A percentile compares a stretch with the other conserved stretches of the same genome.
These are phyloP conservation scores for Phlebiopsis flavidoalba DNA, from an alignment of 768 basidiomycete species.

Conservation along the genomic window DNA sequence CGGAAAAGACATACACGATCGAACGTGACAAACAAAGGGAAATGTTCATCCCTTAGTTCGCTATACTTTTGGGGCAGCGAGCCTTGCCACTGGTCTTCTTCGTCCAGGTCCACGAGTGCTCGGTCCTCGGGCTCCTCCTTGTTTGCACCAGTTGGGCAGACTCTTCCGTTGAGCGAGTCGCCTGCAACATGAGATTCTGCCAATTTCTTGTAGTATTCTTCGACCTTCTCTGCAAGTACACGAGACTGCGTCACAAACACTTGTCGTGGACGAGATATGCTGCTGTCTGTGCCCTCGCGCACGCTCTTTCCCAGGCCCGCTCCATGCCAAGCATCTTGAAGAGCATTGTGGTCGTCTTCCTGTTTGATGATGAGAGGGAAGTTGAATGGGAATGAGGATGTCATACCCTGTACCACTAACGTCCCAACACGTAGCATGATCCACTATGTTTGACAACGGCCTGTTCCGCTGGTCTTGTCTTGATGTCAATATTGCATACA, in stretches of 20 bases:
- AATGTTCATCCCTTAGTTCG: slow-evolving; percentile 52
- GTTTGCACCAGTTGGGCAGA: slow-evolving; percentile 24
- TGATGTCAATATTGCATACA: not conserved
- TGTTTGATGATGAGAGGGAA: slow-evolving; percentile 17
- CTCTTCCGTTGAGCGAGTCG: slow-evolving; percentile 24
- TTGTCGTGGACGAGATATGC: slow-evolving; percentile 44
- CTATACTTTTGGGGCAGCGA: slow-evolving; percentile 52
- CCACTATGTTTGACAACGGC: slow-evolving; percentile 55
- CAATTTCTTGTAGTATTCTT: slow-evolving; percentile 57
- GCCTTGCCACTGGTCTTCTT: slow-evolving; percentile 24
- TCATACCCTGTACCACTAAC: slow-evolving; percentile 71
- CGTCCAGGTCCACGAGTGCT: slow-evolving; percentile 7
- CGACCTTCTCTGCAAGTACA: slow-evolving; percentile 59
- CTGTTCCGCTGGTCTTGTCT: slow-evolving; percentile 39
- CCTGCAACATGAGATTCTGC: slow-evolving; percentile 3
- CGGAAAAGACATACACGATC: slow-evolving; percentile 39
- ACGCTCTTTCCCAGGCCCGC: slow-evolving; percentile 41
- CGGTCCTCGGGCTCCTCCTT: slow-evolving; percentile 8
- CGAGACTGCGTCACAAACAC: slow-evolving; percentile 71
- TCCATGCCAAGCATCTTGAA: slow-evolving; percentile 75
- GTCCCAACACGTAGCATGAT: slow-evolving; percentile 64
- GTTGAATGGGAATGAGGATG: not conserved
- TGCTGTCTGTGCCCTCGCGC: slow-evolving; percentile 27
- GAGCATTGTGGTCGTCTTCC: slow-evolving; percentile 75
- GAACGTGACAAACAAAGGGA: slow-evolving; percentile 67